These are phyloP conservation scores for Lablab purpureus DNA, from an alignment of 306 rosid species.

Conservation along the genomic window DNA sequence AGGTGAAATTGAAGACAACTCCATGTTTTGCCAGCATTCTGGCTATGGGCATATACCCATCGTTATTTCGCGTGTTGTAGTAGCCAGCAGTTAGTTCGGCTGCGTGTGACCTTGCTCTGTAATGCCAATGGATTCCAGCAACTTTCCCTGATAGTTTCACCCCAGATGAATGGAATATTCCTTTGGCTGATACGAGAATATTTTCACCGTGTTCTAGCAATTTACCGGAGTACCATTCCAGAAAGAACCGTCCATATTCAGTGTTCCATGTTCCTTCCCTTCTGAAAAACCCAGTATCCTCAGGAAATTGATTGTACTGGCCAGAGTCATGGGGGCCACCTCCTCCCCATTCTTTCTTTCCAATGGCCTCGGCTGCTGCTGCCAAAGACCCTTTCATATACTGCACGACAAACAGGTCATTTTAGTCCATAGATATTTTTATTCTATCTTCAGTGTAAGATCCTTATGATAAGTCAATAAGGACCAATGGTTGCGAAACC, in stretches of 20 bases:
- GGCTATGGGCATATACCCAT: constrained; percentile 80
- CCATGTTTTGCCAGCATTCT: constrained; percentile 70
- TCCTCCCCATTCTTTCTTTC: constrained; percentile 81
- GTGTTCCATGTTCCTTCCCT: constrained; percentile 89
- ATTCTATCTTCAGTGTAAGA: not conserved
- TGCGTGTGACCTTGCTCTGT: constrained; percentile 75
- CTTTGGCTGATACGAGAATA: constrained; percentile 73
- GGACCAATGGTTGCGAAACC: constrained; percentile 25
- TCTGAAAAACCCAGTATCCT: constrained; percentile 82
- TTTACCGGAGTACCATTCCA: constrained; percentile 82
- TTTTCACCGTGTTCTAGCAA: constrained; percentile 78
- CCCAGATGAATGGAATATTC: constrained; percentile 70
- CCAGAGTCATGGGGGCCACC: constrained; percentile 89
- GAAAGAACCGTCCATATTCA: constrained; percentile 84
- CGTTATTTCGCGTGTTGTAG: constrained; percentile 73
- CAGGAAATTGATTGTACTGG: constrained; percentile 87
- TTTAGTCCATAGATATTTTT: constrained; percentile 39
- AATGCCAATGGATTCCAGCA: constrained; percentile 85
- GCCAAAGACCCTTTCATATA: constrained; percentile 86
- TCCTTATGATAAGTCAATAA: not conserved
- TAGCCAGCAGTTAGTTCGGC: constrained; percentile 95
- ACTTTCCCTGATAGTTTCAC: constrained; percentile 85
- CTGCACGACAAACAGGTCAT: constrained; percentile 56
- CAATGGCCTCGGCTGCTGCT: constrained; percentile 73
- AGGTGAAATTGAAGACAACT: constrained; percentile 86